Conservation (phyloP, 164 flowering plant genomes). For the Berberis vulgaris region DNA sequence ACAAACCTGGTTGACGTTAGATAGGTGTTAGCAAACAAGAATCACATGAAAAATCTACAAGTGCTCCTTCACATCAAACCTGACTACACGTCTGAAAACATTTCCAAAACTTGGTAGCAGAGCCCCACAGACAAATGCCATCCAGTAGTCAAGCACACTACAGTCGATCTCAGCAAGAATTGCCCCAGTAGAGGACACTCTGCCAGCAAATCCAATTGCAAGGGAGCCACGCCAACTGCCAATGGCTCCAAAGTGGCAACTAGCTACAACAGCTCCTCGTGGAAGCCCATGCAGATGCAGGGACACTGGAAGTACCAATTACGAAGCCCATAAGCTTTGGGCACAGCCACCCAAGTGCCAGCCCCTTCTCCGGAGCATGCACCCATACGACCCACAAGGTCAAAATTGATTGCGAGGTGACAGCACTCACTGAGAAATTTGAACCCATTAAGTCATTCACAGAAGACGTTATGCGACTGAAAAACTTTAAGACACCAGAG, state of each 20-base stretch:
- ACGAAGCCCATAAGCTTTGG: slow-evolving; percentile 89
- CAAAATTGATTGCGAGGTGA: slow-evolving; percentile 69
- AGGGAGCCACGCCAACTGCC: slow-evolving; percentile 83
- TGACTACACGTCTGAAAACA: slow-evolving; percentile 43
- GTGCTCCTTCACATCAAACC: slow-evolving; percentile 49
- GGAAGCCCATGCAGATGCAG: slow-evolving; percentile 73
- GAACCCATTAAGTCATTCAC: slow-evolving; percentile 30
- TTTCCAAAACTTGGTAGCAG: slow-evolving; percentile 60
- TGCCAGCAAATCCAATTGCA: slow-evolving; percentile 69
- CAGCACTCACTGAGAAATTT: slow-evolving; percentile 48
- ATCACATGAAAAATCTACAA: slow-evolving; percentile 49
- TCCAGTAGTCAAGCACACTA: slow-evolving; percentile 71
- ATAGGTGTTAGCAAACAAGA: slow-evolving; percentile 54
- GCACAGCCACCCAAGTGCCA: slow-evolving; percentile 96
- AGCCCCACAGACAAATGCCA: slow-evolving; percentile 89
- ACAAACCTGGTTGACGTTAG: slow-evolving; percentile 67
- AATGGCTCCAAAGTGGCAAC: slow-evolving; percentile 88
- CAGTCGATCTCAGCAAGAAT: slow-evolving; percentile 84
- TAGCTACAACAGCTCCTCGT: slow-evolving; percentile 90
- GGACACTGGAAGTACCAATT: slow-evolving; percentile 82
- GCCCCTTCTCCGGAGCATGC: slow-evolving; percentile 86
- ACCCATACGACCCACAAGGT: slow-evolving; percentile 64
- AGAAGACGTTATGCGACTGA: slow-evolving; percentile 43
- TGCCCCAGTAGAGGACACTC: slow-evolving; percentile 81
- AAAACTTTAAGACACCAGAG: slow-evolving; percentile 37